A percentile compares a stretch with the other conserved stretches of the same genome.
These are phyloP conservation scores for Linnemannia zychae DNA, from an alignment of 192 early-diverging fungal species.

Conservation along the genomic window DNA sequence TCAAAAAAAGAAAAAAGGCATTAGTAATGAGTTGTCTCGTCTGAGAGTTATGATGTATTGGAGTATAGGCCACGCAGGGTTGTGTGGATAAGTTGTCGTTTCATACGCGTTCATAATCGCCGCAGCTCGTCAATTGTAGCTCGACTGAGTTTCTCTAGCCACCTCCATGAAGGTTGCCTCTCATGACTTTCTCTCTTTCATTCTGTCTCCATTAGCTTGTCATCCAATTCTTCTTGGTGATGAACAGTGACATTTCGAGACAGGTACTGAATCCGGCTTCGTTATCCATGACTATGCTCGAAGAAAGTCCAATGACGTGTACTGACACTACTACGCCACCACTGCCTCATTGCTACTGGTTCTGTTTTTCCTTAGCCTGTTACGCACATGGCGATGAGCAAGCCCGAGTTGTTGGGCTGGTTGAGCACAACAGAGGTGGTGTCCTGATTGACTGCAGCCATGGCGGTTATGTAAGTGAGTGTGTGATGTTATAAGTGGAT, in stretches of 20 bases:
- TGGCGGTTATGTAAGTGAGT: neutral
- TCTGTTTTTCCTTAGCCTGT: neutral
- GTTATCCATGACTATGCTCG: neutral
- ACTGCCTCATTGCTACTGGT: neutral
- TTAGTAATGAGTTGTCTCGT: too few species aligned
- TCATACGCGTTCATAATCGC: neutral
- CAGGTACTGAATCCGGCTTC: neutral
- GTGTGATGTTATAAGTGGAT: neutral
- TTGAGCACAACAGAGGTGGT: constrained; percentile 62
- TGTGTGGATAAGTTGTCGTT: neutral
- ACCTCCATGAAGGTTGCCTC: neutral
- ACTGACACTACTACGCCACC: neutral
- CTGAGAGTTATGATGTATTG: neutral
- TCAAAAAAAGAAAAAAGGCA: neutral
- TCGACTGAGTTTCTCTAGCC: too few species aligned
- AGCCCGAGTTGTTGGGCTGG: constrained; percentile 68
- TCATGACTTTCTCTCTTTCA: too few species aligned
- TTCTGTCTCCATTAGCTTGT: neutral
- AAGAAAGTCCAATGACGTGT: neutral
- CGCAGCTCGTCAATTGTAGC: neutral
- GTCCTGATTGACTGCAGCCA: constrained; percentile 52
- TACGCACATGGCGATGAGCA: constrained; percentile 64
- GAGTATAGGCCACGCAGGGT: neutral
- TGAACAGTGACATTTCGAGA: neutral
- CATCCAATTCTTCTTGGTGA: neutral